A percentile compares a stretch with the other conserved stretches of the same genome.
These are phyloP conservation scores for Kuraishia cidri DNA, from an alignment of 805 yeast genomes.

Conservation along the genomic window DNA sequence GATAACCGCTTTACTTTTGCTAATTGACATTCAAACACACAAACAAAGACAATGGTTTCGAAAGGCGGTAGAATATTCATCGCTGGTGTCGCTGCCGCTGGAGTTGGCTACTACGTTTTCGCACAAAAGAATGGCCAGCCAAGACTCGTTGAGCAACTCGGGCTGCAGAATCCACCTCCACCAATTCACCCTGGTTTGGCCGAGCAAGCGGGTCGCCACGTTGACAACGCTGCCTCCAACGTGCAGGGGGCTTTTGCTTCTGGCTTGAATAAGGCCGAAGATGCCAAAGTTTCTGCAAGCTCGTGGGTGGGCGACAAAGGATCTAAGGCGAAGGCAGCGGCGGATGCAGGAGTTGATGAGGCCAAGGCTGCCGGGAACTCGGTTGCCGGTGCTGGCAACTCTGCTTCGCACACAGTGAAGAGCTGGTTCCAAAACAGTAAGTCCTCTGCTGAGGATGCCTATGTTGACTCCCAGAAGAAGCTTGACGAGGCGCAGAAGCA, in stretches of 20 bases:
- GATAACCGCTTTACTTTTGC: too few relatives aligned
- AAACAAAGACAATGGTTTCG: conserved; percentile 3
- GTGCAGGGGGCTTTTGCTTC: background rate
- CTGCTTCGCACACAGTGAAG: conserved; percentile 2
- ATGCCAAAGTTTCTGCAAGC: conserved; percentile 1
- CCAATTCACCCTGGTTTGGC: conserved; percentile 1
- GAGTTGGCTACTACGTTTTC: conserved; percentile 6
- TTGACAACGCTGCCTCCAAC: conserved; percentile 2
- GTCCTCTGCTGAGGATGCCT: conserved; percentile 10
- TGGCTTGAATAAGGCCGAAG: conserved; percentile 2
- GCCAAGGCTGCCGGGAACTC: conserved; percentile 1
- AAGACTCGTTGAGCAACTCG: background rate
- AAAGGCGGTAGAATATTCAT: conserved; percentile 1
- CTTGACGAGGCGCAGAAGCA: conserved; percentile 22
- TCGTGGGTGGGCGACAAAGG: conserved; percentile 1
- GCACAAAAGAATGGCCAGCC: conserved; percentile 4
- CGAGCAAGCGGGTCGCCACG: conserved; percentile 1
- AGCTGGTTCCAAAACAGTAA: conserved; percentile 8
- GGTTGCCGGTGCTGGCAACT: background rate
- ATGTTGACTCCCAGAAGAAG: conserved; percentile 14
- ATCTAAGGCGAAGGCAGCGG: background rate
- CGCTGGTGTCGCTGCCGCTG: conserved; percentile 8
- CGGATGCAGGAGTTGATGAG: conserved; percentile 2
- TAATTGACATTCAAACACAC: too few relatives aligned
- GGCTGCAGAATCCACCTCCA: background rate